Evolutionary conservation across 2,329 filamentous ascomycete species (phyloP).

Genomic region (Cryphonectria naterciae): DNA sequence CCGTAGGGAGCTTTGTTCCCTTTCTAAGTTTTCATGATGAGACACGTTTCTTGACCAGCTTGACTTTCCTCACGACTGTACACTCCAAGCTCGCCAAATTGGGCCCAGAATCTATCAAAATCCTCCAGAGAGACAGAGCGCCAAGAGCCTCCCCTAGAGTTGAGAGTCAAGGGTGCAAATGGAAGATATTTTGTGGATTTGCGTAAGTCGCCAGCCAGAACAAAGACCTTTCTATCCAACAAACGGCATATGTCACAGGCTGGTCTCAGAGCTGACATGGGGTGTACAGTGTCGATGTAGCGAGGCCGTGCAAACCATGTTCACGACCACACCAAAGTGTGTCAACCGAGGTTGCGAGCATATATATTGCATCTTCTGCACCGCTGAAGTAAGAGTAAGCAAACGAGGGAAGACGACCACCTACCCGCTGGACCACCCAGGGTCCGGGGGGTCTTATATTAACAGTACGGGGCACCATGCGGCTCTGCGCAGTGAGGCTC

Average conservation of each 20-base stretch:
- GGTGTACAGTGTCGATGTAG: not conserved
- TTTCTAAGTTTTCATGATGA: not conserved
- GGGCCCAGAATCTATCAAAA: no score
- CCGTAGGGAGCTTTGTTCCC: not conserved
- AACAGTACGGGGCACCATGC: not conserved
- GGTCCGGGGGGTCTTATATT: not conserved
- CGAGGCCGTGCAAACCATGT: not conserved
- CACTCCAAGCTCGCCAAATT: no score
- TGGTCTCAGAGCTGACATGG: not conserved
- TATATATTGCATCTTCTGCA: not conserved
- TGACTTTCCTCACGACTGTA: no score
- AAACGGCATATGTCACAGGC: not conserved
- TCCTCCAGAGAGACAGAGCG: no score
- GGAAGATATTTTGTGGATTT: not conserved
- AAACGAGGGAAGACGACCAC: no score
- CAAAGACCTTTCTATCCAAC: no score
- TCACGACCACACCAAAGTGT: not conserved
- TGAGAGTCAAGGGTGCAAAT: not conserved
- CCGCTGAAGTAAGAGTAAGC: not conserved
- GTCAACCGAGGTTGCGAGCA: not conserved
- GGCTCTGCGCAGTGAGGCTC: not conserved
- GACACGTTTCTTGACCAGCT: not conserved
- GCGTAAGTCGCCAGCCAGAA: not conserved
- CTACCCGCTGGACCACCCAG: no score
- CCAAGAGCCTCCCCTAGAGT: no score